A percentile compares a stretch with the other conserved stretches of the same genome.
Evolutionary conservation across 208 protist species (phyloP).

Genomic region (Novymonas esmeraldas): DNA sequence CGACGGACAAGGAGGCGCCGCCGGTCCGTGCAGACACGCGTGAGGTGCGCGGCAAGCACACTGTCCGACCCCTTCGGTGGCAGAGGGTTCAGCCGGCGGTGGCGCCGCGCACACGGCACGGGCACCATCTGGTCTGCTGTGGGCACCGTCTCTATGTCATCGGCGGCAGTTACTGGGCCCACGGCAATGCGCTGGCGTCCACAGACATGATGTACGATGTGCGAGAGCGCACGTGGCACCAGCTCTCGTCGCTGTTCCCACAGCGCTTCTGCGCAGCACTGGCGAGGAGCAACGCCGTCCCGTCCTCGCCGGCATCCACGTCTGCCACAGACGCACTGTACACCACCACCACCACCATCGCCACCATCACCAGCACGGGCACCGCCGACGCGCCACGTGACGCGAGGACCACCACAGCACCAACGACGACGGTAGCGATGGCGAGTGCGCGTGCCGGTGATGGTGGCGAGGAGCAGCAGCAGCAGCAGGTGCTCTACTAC

Average conservation of each 20-base stretch:
- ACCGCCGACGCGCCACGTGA: background rate
- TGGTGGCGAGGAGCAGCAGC: no score
- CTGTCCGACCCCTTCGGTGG: constrained; percentile 43
- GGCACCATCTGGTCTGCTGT: constrained; percentile 58
- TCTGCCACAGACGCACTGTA: constrained; percentile 5
- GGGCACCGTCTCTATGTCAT: constrained; percentile 48
- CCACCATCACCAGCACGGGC: no score
- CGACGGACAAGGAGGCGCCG: constrained; percentile 16
- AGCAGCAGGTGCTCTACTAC: constrained; percentile 36
- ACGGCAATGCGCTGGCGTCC: constrained; percentile 47
- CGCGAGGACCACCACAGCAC: background rate
- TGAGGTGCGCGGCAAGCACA: constrained; percentile 36
- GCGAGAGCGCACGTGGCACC: constrained; percentile 34
- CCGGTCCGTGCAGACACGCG: constrained; percentile 10
- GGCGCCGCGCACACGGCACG: constrained; percentile 51
- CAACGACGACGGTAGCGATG: background rate
- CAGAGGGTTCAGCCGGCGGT: constrained; percentile 24
- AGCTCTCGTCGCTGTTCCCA: constrained; percentile 38
- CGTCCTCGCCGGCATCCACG: background rate
- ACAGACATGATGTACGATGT: constrained; percentile 49
- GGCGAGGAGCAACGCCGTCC: constrained; percentile 34
- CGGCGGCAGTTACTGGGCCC: constrained; percentile 63
- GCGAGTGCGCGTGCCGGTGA: background rate
- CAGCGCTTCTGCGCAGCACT: constrained; percentile 50
- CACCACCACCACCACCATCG: no score